Evolutionary conservation across 1,284 basidiomycete species (phyloP).

Genomic region (Gymnopus androsaceus): DNA sequence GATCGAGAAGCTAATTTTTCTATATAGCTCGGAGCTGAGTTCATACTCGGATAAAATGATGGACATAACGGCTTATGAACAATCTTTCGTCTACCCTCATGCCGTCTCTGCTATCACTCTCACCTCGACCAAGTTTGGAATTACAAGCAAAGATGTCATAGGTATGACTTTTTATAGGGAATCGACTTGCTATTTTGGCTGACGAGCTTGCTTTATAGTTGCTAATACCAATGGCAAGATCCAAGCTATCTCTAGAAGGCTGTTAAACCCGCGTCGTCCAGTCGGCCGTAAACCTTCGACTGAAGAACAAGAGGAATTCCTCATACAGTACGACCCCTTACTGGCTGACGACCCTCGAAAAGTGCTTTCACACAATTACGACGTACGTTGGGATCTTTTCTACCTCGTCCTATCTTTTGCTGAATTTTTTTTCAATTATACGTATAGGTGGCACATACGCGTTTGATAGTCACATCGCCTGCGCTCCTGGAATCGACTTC

Average conservation of each 20-base stretch:
- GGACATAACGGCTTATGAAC: slow-evolving; percentile 61
- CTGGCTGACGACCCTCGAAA: slow-evolving; percentile 74
- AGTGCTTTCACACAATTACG: slow-evolving; percentile 78
- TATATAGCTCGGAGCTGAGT: slow-evolving; percentile 71
- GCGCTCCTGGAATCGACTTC: slow-evolving; percentile 91
- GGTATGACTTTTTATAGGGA: slow-evolving; percentile 46
- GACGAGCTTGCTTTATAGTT: slow-evolving; percentile 45
- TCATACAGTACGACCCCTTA: slow-evolving; percentile 84
- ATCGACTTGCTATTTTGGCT: neutral
- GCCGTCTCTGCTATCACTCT: slow-evolving; percentile 70
- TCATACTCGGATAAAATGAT: slow-evolving; percentile 60
- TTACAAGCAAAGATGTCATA: slow-evolving; percentile 85
- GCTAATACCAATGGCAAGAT: slow-evolving; percentile 79
- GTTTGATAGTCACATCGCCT: slow-evolving; percentile 72
- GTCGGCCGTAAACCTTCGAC: slow-evolving; percentile 69
- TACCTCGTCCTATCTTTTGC: neutral
- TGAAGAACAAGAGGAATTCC: slow-evolving; percentile 83
- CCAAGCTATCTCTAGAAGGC: slow-evolving; percentile 69
- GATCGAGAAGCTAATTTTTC: neutral
- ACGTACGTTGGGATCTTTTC: slow-evolving; percentile 51
- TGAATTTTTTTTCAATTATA: neutral
- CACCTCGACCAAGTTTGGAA: slow-evolving; percentile 86
- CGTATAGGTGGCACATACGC: slow-evolving; percentile 65
- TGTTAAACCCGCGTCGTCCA: slow-evolving; percentile 87
- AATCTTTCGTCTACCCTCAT: slow-evolving; percentile 73